phyloP scores from a whole-genome alignment of 2,329 filamentous ascomycete genomes.

The Xylariaceae sp. region DNA sequence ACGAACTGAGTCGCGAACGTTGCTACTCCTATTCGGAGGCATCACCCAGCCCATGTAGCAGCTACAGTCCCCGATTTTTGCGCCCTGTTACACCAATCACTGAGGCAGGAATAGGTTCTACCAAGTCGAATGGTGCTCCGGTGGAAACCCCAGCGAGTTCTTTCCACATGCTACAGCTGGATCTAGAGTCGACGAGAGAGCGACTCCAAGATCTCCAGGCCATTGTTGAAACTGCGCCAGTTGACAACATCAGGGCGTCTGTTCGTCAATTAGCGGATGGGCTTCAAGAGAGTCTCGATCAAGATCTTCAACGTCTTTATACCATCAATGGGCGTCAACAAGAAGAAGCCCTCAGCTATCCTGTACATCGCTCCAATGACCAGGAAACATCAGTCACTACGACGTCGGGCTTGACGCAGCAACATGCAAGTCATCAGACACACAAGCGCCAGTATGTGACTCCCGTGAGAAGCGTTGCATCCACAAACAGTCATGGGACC shows the following conservation, averaged over 20 bases:
- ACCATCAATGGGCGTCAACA: neutral
- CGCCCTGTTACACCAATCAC: neutral
- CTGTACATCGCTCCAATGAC: too few species aligned
- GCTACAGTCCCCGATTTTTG: too few species aligned
- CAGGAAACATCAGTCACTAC: too few species aligned
- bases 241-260: neutral
- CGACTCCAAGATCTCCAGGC: constrained; percentile 2
- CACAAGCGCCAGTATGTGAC: too few species aligned
- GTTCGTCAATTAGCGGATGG: neutral
- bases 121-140: neutral
- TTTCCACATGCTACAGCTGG: constrained; percentile 3
- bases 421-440: too few species aligned
- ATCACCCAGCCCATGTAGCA: too few species aligned
- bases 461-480: too few species aligned
- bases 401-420: too few species aligned
- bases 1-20: too few species aligned
- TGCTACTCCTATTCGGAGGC: too few species aligned
- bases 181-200: neutral
- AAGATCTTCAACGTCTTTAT: neutral
- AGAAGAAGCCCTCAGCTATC: too few species aligned
- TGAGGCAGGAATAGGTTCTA: neutral
- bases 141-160: neutral
- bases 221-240: neutral
- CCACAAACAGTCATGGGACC: too few species aligned
- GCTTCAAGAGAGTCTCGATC: neutral